Conservation (phyloP, 495 filamentous ascomycete genomes). For the Daldinia vernicosa region DNA sequence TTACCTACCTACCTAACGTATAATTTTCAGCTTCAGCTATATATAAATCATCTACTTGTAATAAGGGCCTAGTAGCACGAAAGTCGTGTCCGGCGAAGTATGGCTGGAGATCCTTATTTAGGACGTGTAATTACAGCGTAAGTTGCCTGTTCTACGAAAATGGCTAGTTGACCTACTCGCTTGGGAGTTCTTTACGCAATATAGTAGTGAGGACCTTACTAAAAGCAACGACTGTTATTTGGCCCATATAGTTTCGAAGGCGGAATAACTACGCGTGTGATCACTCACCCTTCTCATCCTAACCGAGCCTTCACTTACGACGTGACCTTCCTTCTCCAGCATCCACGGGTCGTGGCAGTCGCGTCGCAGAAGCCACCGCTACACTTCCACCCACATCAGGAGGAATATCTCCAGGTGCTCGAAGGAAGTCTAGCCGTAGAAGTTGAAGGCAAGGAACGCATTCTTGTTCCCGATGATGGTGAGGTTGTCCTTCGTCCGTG, state of each 20-base stretch:
- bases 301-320: slow-evolving; percentile 52
- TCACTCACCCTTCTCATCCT: slow-evolving; percentile 39
- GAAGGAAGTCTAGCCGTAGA: slow-evolving; percentile 52
- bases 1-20: not conserved
- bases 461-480: slow-evolving; percentile 46
- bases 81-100: not conserved
- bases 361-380: slow-evolving; percentile 53
- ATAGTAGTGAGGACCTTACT: slow-evolving; percentile 1
- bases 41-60: not conserved
- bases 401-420: slow-evolving; percentile 53
- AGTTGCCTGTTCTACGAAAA: slow-evolving; percentile 10
- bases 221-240: slow-evolving; percentile 21
- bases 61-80: not conserved
- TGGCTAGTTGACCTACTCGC: no score
- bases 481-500: slow-evolving; percentile 50
- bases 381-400: slow-evolving; percentile 58
- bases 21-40: not conserved
- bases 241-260: slow-evolving; percentile 45
- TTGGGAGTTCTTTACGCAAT: not conserved
- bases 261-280: slow-evolving; percentile 43
- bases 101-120: slow-evolving; percentile 34
- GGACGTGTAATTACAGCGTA: slow-evolving; percentile 40
- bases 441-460: slow-evolving; percentile 47
- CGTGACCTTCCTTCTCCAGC: slow-evolving; percentile 47
- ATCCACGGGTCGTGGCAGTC: slow-evolving; percentile 46